Conservation (phyloP, 306 rosid species). For the Vicia faba region DNA sequence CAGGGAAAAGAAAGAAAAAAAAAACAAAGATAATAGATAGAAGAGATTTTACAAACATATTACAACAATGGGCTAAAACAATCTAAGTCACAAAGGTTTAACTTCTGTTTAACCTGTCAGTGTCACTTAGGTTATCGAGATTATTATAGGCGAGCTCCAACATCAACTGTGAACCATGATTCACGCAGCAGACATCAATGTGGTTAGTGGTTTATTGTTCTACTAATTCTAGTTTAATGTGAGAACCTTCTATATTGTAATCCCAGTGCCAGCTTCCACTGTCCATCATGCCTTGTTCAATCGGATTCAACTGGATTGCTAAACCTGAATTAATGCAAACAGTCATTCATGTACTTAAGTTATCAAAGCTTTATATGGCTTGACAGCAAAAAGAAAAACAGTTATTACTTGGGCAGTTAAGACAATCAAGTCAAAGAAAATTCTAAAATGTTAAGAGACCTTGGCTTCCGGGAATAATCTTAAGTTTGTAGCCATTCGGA, state of each 20-base stretch:
- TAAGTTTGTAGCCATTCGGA: constrained; percentile 80
- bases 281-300: constrained; percentile 60
- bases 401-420: neutral
- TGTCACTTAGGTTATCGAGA: constrained; percentile 23
- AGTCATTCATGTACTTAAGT: constrained; percentile 10
- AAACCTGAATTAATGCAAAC: constrained; percentile 53
- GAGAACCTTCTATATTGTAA: constrained; percentile 65
- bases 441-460: constrained; percentile 47
- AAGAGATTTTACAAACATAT: constrained; percentile 37
- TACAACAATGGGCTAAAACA: constrained; percentile 23
- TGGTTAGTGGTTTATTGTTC: constrained; percentile 48
- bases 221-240: constrained; percentile 64
- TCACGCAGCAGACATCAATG: constrained; percentile 58
- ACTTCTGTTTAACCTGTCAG: constrained; percentile 72
- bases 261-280: constrained; percentile 92
- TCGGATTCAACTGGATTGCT: constrained; percentile 53
- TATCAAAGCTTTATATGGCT: constrained; percentile 13
- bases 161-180: constrained; percentile 77
- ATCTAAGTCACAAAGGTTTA: constrained; percentile 49
- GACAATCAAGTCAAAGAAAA: constrained; percentile 16
- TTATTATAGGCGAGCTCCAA: constrained; percentile 44
- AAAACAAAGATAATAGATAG: constrained; percentile 3
- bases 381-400: constrained; percentile 9
- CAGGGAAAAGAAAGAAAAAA: neutral
- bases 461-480: constrained; percentile 61